Evolutionary conservation across 768 basidiomycete genomes (phyloP).

Genomic region (Daedaleopsis nitida): DNA sequence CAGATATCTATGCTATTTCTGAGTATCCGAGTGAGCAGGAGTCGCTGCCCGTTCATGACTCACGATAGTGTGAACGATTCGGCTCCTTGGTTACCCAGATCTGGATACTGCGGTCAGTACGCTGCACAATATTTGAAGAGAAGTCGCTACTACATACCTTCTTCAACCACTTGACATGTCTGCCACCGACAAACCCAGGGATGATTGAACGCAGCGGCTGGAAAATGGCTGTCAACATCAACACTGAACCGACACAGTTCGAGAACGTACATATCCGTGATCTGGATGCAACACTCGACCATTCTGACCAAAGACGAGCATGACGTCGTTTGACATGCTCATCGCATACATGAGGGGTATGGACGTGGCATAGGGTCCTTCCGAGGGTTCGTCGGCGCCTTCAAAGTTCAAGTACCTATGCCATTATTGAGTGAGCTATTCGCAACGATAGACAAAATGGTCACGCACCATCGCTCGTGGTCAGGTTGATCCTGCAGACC

Average conservation of each 20-base stretch:
- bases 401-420: slow-evolving; percentile 19
- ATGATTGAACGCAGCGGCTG: slow-evolving; percentile 23
- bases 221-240: no score
- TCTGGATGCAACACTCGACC: slow-evolving; percentile 25
- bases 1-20: slow-evolving; percentile 17
- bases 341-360: slow-evolving; percentile 26
- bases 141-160: slow-evolving; percentile 6
- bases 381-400: slow-evolving; percentile 24
- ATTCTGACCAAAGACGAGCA: slow-evolving; percentile 24
- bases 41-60: neutral
- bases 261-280: slow-evolving; percentile 23
- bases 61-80: slow-evolving; percentile 25
- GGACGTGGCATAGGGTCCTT: slow-evolving; percentile 24
- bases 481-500: slow-evolving; percentile 21
- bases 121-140: neutral
- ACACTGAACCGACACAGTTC: no score
- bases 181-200: slow-evolving; percentile 24
- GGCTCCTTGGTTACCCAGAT: slow-evolving; percentile 23
- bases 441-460: neutral
- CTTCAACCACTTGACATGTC: slow-evolving; percentile 26
- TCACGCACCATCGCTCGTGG: slow-evolving; percentile 18
- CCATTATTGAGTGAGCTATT: neutral
- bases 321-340: slow-evolving; percentile 22
- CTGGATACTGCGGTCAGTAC: neutral
- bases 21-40: neutral